These are phyloP conservation scores for Trypanosoma avium DNA, from an alignment of 208 protist genomes.

Conservation along the genomic window DNA sequence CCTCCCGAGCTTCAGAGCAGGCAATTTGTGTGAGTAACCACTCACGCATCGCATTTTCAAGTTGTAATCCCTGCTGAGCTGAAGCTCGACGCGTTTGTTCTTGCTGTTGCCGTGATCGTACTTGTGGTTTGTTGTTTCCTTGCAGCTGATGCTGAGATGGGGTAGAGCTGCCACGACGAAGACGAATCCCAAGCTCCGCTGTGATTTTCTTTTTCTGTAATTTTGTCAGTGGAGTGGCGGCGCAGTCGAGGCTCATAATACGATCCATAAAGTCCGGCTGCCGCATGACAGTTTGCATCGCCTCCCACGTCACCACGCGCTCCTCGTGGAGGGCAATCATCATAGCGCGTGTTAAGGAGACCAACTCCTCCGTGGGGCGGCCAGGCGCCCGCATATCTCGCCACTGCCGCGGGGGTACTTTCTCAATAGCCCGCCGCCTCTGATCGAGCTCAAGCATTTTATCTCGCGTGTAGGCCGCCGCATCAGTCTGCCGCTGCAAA, in stretches of 20 bases:
- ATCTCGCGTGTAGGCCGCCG: constrained; percentile 28
- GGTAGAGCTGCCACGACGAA: constrained; percentile 18
- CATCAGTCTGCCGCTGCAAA: constrained; percentile 39
- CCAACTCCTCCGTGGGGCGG: constrained; percentile 29
- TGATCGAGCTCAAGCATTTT: constrained; percentile 49
- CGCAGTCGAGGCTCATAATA: constrained; percentile 64
- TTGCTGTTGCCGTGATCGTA: constrained; percentile 22
- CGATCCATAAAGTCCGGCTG: constrained; percentile 62
- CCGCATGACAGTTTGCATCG: constrained; percentile 57
- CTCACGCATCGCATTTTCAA: constrained; percentile 39
- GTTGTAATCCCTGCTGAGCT: not conserved
- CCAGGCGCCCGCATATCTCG: constrained; percentile 40
- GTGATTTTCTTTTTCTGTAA: constrained; percentile 51
- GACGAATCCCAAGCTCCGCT: not conserved
- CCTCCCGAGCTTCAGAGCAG: constrained; percentile 53
- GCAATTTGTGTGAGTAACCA: constrained; percentile 73
- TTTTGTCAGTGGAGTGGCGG: constrained; percentile 60
- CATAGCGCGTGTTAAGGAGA: constrained; percentile 42
- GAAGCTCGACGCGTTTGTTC: constrained; percentile 18
- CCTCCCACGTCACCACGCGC: constrained; percentile 42
- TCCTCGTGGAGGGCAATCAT: constrained; percentile 80
- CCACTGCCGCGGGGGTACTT: constrained; percentile 55
- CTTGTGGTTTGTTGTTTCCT: too few relatives aligned
- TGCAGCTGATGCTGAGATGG: constrained; percentile 21
- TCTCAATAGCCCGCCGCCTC: constrained; percentile 34